A percentile compares a stretch with the other conserved stretches of the same genome.
Conservation (phyloP, 2,329 filamentous ascomycete genomes). For the Curvularia lunata region DNA sequence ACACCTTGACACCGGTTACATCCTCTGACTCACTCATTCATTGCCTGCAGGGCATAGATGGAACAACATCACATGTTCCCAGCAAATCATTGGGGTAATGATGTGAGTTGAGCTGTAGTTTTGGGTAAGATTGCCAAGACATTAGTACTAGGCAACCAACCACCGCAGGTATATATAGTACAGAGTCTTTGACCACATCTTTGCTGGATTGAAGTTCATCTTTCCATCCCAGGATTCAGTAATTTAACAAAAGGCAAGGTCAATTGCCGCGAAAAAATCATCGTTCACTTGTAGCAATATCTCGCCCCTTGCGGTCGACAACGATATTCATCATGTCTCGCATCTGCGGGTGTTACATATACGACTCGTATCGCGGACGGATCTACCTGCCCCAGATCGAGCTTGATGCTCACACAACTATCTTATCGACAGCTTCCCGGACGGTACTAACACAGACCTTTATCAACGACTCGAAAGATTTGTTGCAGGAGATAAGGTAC, state of each 20-base stretch:
- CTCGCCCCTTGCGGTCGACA: background rate
- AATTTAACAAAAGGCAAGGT: background rate
- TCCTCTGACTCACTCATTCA: background rate
- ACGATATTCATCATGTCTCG: background rate
- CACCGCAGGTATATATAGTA: background rate
- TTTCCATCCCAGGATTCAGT: background rate
- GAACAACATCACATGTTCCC: background rate
- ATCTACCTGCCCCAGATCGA: constrained; percentile 10
- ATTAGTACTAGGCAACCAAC: background rate
- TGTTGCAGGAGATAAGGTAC: constrained; percentile 9
- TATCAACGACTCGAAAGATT: background rate
- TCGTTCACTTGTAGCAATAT: background rate
- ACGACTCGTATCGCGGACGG: background rate
- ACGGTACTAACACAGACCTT: constrained; percentile 8
- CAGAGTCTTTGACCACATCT: background rate
- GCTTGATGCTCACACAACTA: constrained; percentile 7
- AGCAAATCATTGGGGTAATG: background rate
- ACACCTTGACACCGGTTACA: background rate
- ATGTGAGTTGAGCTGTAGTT: background rate
- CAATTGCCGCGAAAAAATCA: background rate
- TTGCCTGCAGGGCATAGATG: background rate
- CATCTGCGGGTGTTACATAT: constrained; percentile 10
- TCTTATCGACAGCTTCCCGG: constrained; percentile 8
- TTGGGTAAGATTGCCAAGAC: background rate
- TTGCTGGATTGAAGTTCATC: background rate